phyloP scores from a whole-genome alignment of 345 rosid genomes.

The Toxicodendron radicans region DNA sequence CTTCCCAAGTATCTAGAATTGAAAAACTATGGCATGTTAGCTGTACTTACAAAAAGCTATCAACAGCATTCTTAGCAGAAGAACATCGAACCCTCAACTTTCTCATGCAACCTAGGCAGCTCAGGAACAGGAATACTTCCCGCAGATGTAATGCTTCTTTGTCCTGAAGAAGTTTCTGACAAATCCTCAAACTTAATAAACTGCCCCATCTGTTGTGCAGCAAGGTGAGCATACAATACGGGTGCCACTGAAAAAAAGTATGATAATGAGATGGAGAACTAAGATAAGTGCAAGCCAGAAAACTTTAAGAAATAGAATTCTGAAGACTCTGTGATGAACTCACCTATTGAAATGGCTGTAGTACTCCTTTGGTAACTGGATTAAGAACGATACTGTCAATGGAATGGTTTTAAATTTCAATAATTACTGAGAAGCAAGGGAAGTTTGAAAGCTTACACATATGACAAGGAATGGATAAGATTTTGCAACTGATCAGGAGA shows the following conservation, averaged over 20 bases:
- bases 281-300: background rate
- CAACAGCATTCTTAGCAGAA: constrained; percentile 59
- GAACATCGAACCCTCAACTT: constrained; percentile 67
- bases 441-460: constrained; percentile 60
- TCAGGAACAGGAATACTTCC: constrained; percentile 45
- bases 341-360: constrained; percentile 80
- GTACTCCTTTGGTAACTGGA: constrained; percentile 86
- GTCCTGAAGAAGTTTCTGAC: constrained; percentile 50
- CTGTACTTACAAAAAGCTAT: constrained; percentile 23
- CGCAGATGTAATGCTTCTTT: constrained; percentile 26
- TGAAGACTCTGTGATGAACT: background rate
- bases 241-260: constrained; percentile 71
- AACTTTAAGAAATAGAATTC: background rate
- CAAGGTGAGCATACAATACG: constrained; percentile 84
- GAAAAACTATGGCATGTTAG: background rate
- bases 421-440: constrained; percentile 7
- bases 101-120: constrained; percentile 64
- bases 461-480: constrained; percentile 68
- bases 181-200: constrained; percentile 69
- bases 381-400: background rate
- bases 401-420: constrained; percentile 9
- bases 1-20: background rate
- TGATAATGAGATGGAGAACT: background rate
- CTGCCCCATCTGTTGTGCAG: constrained; percentile 74
- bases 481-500: constrained; percentile 64